These are phyloP conservation scores for Nigrospora oryzae DNA, from an alignment of 2,329 filamentous ascomycete genomes.

Conservation along the genomic window DNA sequence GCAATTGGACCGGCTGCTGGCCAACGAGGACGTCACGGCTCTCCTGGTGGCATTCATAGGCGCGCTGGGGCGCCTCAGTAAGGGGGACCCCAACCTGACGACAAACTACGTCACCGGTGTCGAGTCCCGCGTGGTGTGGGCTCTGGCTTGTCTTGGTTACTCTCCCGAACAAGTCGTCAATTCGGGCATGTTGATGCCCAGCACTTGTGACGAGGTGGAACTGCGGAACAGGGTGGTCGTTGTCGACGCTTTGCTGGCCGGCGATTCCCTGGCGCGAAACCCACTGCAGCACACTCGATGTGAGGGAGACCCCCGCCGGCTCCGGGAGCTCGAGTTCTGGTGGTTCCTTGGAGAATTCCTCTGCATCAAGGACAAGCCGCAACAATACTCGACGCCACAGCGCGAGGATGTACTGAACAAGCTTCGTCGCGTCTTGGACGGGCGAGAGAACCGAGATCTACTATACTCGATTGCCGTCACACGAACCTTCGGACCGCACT, in stretches of 20 bases:
- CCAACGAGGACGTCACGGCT: conserved; percentile 51
- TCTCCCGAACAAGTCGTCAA: conserved; percentile 25
- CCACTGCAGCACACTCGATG: conserved; percentile 42
- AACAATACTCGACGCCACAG: conserved; percentile 37
- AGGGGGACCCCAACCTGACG: no score
- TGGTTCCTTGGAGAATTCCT: conserved; percentile 66
- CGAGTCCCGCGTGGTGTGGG: conserved; percentile 52
- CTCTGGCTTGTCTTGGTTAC: conserved; percentile 42
- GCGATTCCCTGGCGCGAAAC: conserved; percentile 54
- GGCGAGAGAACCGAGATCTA: conserved; percentile 80
- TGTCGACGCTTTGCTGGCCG: conserved; percentile 69
- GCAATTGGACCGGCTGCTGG: conserved; percentile 34
- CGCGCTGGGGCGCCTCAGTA: no score
- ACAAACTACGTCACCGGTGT: conserved; percentile 35
- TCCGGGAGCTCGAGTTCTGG: conserved; percentile 74
- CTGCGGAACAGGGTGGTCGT: conserved; percentile 64
- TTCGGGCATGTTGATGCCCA: conserved; percentile 27
- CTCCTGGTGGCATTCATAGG: conserved; percentile 59
- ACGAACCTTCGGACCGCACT: conserved; percentile 62
- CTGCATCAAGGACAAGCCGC: conserved; percentile 48
- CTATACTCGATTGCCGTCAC: conserved; percentile 82
- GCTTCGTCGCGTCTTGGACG: conserved; percentile 65
- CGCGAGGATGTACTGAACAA: conserved; percentile 58
- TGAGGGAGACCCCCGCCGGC: conserved; percentile 43
- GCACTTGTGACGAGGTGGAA: conserved; percentile 52